These are phyloP conservation scores for Chalciporus piperatus DNA, from an alignment of 768 basidiomycete species.

Conservation along the genomic window DNA sequence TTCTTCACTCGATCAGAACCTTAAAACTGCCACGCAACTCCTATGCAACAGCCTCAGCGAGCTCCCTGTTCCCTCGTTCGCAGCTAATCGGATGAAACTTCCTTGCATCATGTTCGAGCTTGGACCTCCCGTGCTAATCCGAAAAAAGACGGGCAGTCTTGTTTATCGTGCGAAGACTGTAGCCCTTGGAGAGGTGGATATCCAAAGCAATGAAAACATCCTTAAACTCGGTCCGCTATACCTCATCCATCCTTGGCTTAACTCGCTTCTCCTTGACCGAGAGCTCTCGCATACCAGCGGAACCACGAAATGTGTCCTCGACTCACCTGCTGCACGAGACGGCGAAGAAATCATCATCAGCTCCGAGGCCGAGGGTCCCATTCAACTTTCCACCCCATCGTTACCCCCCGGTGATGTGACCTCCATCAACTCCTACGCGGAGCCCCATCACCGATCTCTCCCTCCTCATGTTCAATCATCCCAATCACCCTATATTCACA, in stretches of 20 bases:
- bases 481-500: too few relatives aligned
- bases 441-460: too few relatives aligned
- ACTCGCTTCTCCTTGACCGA: neutral
- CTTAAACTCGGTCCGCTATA: neutral
- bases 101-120: constrained; percentile 4
- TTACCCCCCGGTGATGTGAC: too few relatives aligned
- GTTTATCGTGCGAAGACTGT: neutral
- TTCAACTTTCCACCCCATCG: neutral
- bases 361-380: neutral
- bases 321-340: neutral
- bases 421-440: too few relatives aligned
- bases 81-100: constrained; percentile 7
- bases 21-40: neutral
- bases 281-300: too few relatives aligned
- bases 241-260: constrained; percentile 6
- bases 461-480: too few relatives aligned
- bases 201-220: neutral
- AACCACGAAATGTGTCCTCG: too few relatives aligned
- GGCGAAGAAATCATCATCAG: neutral
- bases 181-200: neutral
- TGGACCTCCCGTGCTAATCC: neutral
- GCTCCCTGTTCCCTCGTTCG: neutral
- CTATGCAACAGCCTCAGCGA: neutral
- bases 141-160: neutral
- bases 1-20: neutral